Evolutionary conservation across 352 stramenopile species (phyloP).

Genomic region (Blastocystis sp.): DNA sequence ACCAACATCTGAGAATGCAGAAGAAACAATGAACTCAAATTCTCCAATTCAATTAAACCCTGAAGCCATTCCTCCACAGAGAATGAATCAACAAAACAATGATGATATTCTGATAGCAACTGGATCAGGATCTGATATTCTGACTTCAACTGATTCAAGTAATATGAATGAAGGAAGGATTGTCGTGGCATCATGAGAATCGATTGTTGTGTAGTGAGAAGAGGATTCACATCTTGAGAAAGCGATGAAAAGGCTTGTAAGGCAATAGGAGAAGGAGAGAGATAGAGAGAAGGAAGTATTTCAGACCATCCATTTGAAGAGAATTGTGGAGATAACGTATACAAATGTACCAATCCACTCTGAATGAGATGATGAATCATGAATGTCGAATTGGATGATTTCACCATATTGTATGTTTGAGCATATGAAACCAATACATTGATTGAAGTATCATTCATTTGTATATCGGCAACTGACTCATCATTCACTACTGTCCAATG

Average conservation of each 20-base stretch:
- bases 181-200: neutral
- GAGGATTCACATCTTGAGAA: neutral
- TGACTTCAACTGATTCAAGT: neutral
- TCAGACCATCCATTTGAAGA: neutral
- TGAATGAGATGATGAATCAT: neutral
- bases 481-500: neutral
- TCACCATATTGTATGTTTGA: neutral
- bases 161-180: neutral
- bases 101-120: neutral
- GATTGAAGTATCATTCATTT: neutral
- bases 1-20: conserved; percentile 15
- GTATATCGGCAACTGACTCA: neutral
- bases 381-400: neutral
- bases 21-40: neutral
- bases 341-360: neutral
- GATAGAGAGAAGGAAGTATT: neutral
- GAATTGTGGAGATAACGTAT: neutral
- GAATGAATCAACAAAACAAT: no score
- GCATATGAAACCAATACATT: neutral
- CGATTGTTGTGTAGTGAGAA: neutral
- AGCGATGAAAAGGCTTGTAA: neutral
- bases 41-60: conserved; percentile 38
- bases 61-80: conserved; percentile 42
- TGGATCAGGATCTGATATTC: neutral
- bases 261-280: neutral